A percentile compares a stretch with the other conserved stretches of the same genome.
Conservation (phyloP, 495 filamentous ascomycete species). For the Xylaria longipes region DNA sequence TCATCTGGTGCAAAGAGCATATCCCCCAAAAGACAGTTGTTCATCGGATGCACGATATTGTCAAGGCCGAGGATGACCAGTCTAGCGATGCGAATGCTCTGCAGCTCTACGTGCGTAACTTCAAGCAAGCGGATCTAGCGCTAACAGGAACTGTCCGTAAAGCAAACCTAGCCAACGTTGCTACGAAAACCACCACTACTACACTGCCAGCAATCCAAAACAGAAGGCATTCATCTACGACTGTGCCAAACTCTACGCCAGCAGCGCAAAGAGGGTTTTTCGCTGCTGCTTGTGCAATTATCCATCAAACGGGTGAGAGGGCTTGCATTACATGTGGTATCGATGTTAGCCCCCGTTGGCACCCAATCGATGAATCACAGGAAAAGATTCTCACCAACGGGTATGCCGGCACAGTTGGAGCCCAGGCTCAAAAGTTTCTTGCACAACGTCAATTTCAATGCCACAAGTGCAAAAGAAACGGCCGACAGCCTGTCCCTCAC, state of each 20-base stretch:
- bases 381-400: slow-evolving; percentile 52
- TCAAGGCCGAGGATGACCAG: slow-evolving; percentile 60
- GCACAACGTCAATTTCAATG: slow-evolving; percentile 61
- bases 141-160: slow-evolving; percentile 92
- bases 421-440: slow-evolving; percentile 54
- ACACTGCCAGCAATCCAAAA: slow-evolving; percentile 34
- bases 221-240: slow-evolving; percentile 49
- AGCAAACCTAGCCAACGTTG: slow-evolving; percentile 61
- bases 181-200: slow-evolving; percentile 46
- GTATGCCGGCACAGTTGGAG: slow-evolving; percentile 44
- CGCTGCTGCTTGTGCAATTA: slow-evolving; percentile 6
- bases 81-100: slow-evolving; percentile 68
- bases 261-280: neutral
- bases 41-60: slow-evolving; percentile 77
- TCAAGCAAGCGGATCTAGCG: slow-evolving; percentile 92
- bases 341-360: slow-evolving; percentile 68
- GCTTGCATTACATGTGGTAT: slow-evolving; percentile 64
- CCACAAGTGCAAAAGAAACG: slow-evolving; percentile 60
- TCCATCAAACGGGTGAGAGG: slow-evolving; percentile 46
- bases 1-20: slow-evolving; percentile 91
- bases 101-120: slow-evolving; percentile 83
- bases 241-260: slow-evolving; percentile 26
- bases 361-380: slow-evolving; percentile 51
- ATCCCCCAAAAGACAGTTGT: slow-evolving; percentile 67
- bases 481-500: slow-evolving; percentile 45